Conservation (phyloP, 2,329 filamentous ascomycete species). For the Colletotrichum sp. region DNA sequence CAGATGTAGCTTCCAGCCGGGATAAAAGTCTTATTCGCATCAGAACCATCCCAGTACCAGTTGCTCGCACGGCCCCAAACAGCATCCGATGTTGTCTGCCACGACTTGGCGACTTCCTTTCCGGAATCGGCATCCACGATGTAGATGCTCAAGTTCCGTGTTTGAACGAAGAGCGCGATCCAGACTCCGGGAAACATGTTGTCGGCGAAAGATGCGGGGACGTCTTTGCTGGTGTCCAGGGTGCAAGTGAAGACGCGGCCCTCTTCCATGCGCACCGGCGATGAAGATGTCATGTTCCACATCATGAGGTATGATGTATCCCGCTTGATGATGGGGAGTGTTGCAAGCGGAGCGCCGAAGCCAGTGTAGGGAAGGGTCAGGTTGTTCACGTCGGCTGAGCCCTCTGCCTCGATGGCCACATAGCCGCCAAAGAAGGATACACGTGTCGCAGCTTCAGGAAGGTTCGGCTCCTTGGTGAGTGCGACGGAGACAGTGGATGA, state of each 20-base stretch:
- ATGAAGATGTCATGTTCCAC: neutral
- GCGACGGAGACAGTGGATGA: slow-evolving; percentile 22
- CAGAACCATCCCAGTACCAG: slow-evolving; percentile 9
- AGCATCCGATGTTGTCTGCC: neutral
- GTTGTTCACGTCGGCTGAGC: neutral
- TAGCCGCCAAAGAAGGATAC: slow-evolving; percentile 34
- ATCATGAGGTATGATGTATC: neutral
- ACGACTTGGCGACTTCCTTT: neutral
- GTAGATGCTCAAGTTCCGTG: neutral
- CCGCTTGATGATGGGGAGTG: neutral
- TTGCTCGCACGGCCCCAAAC: neutral
- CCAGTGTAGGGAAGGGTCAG: neutral
- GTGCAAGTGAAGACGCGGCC: neutral
- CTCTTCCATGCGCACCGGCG: neutral
- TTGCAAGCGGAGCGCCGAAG: neutral
- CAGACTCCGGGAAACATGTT: neutral
- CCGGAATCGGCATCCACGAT: neutral
- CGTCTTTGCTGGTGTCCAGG: neutral
- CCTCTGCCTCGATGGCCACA: slow-evolving; percentile 25
- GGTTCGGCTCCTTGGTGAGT: neutral
- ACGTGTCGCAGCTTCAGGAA: slow-evolving; percentile 19
- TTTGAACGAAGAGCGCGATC: neutral
- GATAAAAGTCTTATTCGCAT: neutral
- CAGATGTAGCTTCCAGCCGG: neutral
- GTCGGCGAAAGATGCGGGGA: neutral